phyloP scores from a whole-genome alignment of 768 basidiomycete species.

The Boletus sp. region DNA sequence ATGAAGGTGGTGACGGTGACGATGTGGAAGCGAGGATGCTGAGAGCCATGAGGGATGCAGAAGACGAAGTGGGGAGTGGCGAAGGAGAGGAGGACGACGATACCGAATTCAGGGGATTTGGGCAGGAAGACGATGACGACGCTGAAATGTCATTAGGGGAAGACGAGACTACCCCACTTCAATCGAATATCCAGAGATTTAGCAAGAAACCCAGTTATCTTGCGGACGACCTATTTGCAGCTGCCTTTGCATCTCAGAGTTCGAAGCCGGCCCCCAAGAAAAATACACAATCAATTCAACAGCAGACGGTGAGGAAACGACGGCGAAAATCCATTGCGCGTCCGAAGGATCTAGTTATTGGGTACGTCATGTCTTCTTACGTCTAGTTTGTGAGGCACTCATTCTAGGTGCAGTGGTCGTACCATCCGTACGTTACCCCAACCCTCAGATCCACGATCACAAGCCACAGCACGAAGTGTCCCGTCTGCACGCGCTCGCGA shows the following conservation, averaged over 20 bases:
- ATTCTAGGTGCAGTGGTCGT: slow-evolving; percentile 43
- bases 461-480: slow-evolving; percentile 40
- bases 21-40: slow-evolving; percentile 28
- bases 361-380: slow-evolving; percentile 36
- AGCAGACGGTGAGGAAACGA: slow-evolving; percentile 26
- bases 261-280: slow-evolving; percentile 13
- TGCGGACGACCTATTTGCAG: slow-evolving; percentile 61
- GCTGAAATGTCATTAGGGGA: slow-evolving; percentile 12
- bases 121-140: slow-evolving; percentile 10
- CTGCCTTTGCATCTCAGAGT: slow-evolving; percentile 47
- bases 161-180: slow-evolving; percentile 2
- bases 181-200: neutral
- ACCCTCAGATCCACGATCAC: slow-evolving; percentile 26
- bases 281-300: slow-evolving; percentile 23
- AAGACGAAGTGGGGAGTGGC: slow-evolving; percentile 16
- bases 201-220: slow-evolving; percentile 51
- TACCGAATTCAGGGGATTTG: slow-evolving; percentile 9
- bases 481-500: slow-evolving; percentile 49
- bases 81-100: slow-evolving; percentile 23
- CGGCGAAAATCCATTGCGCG: slow-evolving; percentile 32
- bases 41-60: slow-evolving; percentile 30
- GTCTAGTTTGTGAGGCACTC: neutral
- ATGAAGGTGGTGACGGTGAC: slow-evolving; percentile 22
- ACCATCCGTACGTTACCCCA: slow-evolving; percentile 49
- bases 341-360: slow-evolving; percentile 54